Evolutionary conservation across 768 basidiomycete genomes (phyloP), one percentile per base, ranked within the genome.

Genomic region (Hemileccinum rubropunctum): DNA sequence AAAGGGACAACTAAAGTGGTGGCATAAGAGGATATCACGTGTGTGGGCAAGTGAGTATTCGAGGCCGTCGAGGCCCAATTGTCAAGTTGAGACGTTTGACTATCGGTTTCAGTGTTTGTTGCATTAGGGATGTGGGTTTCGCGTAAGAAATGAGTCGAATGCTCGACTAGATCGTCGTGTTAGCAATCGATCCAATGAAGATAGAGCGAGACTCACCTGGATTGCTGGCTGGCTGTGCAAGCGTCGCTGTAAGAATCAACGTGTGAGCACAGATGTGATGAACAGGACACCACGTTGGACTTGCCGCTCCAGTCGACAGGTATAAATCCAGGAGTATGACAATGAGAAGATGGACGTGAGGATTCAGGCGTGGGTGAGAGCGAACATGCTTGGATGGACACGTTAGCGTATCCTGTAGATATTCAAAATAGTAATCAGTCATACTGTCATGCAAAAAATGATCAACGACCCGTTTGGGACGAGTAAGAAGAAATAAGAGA

Each of bases 261-360:
- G n/a, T 15, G 10, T 45, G n/a, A 18, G 18, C 14, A n/a, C 9
- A n/a, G 9, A 8, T 34, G 18, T 11, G 3, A 32, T 33, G 23
- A 45, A 21, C 6, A 15, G 36, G n/a, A 27, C n/a, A 26, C 23
- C 23, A 18, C 6, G n/a, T 12, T 37, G 33, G 6, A 45, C 56
- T 42, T 20, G 54, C 63, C n/a, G 42, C 26, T 51, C 60, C 60
- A 55, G 34, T 53, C 21, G 17, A 36, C 54, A 21, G 53, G 50
- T 0, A 15, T 27, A 14, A 62, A 39, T n/a, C 41, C 21, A 17
- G 40, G 48, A 0, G 20, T 13, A 18, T 30, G n/a, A 5, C 18
- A 9, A 34, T 28, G 34, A 41, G 50, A 23, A n/a, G 44, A 11
- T 12, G 32, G 14, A 42, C 32, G 46, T 6, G 48, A 45, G 4